phyloP scores from a whole-genome alignment of 768 basidiomycete species.

The Clathrus columnatus region DNA sequence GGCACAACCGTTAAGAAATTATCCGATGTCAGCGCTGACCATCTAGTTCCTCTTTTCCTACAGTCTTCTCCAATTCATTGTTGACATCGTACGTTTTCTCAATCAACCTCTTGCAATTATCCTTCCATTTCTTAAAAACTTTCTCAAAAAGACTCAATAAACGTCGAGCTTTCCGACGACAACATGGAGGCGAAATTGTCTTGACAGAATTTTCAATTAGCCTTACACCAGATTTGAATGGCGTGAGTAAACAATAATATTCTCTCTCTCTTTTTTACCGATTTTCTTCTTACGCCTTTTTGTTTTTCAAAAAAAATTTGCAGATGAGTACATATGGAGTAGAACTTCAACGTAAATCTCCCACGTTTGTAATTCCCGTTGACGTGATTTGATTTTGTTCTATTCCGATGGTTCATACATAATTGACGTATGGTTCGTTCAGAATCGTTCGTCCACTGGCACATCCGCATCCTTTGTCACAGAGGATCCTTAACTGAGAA shows the following conservation, averaged over 20 bases:
- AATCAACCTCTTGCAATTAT: background rate
- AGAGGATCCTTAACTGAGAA: too few species aligned
- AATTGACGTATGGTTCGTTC: too few species aligned
- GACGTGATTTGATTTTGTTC: too few species aligned
- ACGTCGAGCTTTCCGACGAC: background rate
- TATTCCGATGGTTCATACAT: too few species aligned
- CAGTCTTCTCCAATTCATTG: constrained; percentile 8
- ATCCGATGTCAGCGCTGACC: background rate
- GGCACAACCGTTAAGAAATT: background rate
- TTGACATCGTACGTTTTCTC: background rate
- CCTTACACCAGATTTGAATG: background rate
- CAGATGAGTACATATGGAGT: background rate
- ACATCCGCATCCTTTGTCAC: too few species aligned
- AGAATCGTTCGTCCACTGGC: too few species aligned
- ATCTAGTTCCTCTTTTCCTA: background rate
- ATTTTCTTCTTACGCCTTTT: background rate
- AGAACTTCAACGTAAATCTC: background rate
- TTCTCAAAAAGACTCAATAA: background rate
- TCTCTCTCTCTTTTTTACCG: background rate
- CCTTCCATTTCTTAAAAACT: too few species aligned
- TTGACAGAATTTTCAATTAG: background rate
- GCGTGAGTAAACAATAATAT: background rate
- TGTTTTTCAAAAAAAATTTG: too few species aligned
- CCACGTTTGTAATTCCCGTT: background rate
- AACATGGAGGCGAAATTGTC: background rate